Evolutionary conservation across 2,329 filamentous ascomycete species (phyloP).

Genomic region (Talaromyces sp.): DNA sequence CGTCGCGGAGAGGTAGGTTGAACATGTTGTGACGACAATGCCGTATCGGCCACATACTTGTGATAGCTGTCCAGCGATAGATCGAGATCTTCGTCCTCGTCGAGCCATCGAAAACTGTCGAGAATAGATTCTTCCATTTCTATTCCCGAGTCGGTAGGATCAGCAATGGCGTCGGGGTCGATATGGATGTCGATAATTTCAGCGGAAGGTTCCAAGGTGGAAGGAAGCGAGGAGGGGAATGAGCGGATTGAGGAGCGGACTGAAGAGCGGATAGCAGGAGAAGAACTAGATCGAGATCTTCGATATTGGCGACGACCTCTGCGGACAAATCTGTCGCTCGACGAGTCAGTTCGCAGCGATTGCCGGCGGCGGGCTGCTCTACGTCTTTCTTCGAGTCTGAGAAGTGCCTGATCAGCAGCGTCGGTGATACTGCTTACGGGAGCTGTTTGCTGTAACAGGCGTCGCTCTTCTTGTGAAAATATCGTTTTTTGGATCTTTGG

Average conservation of each 20-base stretch:
- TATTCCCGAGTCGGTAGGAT: conserved; percentile 31
- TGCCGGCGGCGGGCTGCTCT: conserved; percentile 31
- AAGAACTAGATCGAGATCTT: conserved; percentile 4
- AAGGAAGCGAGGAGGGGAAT: conserved; percentile 19
- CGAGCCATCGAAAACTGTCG: conserved; percentile 70
- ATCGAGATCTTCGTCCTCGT: conserved; percentile 69
- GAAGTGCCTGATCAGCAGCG: conserved; percentile 57
- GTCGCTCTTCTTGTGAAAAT: conserved; percentile 66
- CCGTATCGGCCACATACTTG: conserved; percentile 53
- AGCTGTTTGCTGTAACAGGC: conserved; percentile 53
- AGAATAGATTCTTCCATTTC: conserved; percentile 56
- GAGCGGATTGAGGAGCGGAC: conserved; percentile 16
- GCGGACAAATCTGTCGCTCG: neutral
- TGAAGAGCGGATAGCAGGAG: neutral
- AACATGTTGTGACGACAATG: conserved; percentile 36
- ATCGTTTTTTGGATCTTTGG: conserved; percentile 69
- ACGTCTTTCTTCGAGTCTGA: conserved; percentile 42
- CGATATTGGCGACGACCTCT: neutral
- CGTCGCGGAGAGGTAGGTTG: conserved; percentile 24
- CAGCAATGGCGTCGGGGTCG: conserved; percentile 3
- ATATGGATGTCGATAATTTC: neutral
- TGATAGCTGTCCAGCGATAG: conserved; percentile 70
- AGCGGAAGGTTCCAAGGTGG: conserved; percentile 18
- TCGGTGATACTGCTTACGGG: conserved; percentile 52
- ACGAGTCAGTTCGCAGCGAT: neutral